Base-by-base conservation (phyloP, 495 filamentous ascomycete genomes). In the Neurospora tetraspora region DNA sequence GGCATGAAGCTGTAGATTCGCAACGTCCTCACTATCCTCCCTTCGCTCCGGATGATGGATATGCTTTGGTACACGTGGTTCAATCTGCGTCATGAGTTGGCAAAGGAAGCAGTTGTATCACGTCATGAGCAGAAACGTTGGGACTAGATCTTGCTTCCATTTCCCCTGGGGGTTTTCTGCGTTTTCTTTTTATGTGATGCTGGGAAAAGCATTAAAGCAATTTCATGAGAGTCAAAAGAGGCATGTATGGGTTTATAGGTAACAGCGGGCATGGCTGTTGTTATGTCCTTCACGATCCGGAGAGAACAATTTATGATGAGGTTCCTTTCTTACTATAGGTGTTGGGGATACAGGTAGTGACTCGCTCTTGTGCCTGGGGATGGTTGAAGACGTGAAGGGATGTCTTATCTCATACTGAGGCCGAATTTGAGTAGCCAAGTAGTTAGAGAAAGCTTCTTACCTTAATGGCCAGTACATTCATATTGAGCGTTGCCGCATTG, bases 1-100 rank as follows among this genome's bases (percentile, higher is more conserved):
- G 79, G 78, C 42, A 94, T 91, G 86, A 90, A 93, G 84, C 86
- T 94, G 87, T 93, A 85, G 86, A 82, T 83, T 71, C 27, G 59
- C 73, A 75, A 72, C 65, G 71, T 71, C 5, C 42, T 69, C 10
- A 37, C 68, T 72, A 38, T 53, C 70, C 59, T 68, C 36, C 75
- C 45, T 74, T 71, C 71, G 73, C 20, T 27, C 68, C 42, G 70
- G 31, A 38, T 39, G 31, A 31, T 20, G 71, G 73, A 68, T 14
- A 31, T 10, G 27, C 53, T 36, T 70, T 38, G 36, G 69, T 72
- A 78, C 71, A 70, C 42, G 70, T 61, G 72, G 72, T 80, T 77
- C 73, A 79, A 74, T 69, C 23, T 16, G 69, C 34, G 20, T 74
- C 72, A 69, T 38, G 53, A 68, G 14, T 70, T 69, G 77, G 74